Evolutionary conservation across 768 basidiomycete species (phyloP).

Genomic region (Dictyophora rubrovolvata): DNA sequence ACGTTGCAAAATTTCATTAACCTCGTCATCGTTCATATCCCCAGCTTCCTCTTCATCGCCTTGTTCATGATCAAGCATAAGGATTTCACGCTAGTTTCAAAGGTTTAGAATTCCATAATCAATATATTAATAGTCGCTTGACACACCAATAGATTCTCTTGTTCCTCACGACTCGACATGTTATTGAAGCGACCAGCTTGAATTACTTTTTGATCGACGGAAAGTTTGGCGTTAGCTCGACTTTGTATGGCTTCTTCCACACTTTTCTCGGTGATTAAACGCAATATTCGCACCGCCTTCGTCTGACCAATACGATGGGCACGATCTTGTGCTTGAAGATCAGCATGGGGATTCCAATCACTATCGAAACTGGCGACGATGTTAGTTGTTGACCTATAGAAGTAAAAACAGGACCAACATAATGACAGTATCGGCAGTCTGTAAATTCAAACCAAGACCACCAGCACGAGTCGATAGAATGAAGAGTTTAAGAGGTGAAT

Average conservation of each 20-base stretch:
- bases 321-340: conserved; percentile 98
- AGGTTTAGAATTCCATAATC: conserved; percentile 7
- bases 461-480: conserved; percentile 90
- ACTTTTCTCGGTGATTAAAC: conserved; percentile 96
- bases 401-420: conserved; percentile 45
- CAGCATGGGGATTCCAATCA: conserved; percentile 97
- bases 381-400: conserved; percentile 3
- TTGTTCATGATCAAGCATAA: conserved; percentile 82
- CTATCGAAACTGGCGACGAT: conserved; percentile 51
- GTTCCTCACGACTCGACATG: conserved; percentile 95
- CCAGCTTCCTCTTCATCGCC: conserved; percentile 86
- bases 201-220: conserved; percentile 98
- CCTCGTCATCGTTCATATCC: conserved; percentile 89
- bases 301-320: conserved; percentile 99
- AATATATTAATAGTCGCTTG: background rate
- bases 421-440: conserved; percentile 93
- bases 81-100: conserved; percentile 44
- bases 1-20: conserved; percentile 87
- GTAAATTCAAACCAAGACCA: conserved; percentile 88
- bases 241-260: conserved; percentile 98
- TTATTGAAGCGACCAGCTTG: conserved; percentile 99
- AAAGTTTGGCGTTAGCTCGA: conserved; percentile 89
- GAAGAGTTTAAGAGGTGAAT: conserved; percentile 84
- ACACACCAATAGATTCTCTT: conserved; percentile 85
- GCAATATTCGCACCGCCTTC: conserved; percentile 90